These are phyloP conservation scores for Lophiostoma macrostomum DNA, from an alignment of 495 filamentous ascomycete species.

Conservation along the genomic window DNA sequence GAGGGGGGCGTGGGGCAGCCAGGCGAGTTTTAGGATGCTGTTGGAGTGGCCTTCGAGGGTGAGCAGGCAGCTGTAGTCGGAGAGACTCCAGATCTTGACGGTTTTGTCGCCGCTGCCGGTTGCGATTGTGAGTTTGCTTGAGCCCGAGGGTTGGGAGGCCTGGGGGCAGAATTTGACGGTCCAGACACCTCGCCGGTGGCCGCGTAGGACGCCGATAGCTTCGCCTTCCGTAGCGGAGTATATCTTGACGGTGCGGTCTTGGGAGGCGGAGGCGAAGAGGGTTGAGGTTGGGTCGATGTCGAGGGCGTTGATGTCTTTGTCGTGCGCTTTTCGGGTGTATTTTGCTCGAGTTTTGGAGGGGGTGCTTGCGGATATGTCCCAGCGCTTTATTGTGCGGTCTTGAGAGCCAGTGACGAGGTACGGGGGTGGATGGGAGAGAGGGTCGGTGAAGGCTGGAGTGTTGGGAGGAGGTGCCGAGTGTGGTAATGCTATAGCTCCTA, in stretches of 20 bases:
- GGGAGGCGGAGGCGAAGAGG: constrained; percentile 90
- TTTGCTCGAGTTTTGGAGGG: constrained; percentile 41
- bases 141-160: constrained; percentile 65
- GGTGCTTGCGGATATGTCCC: constrained; percentile 63
- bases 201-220: constrained; percentile 80
- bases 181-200: constrained; percentile 94
- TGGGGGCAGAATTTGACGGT: constrained; percentile 82
- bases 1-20: constrained; percentile 64
- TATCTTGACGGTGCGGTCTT: constrained; percentile 95
- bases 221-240: constrained; percentile 89
- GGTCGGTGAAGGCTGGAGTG: constrained; percentile 61
- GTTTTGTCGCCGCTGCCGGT: constrained; percentile 95
- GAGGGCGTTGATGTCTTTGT: constrained; percentile 97
- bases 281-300: constrained; percentile 64
- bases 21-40: constrained; percentile 88
- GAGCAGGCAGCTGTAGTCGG: constrained; percentile 86
- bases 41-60: constrained; percentile 97
- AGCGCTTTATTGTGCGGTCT: constrained; percentile 90
- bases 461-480: constrained; percentile 58
- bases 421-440: constrained; percentile 72
- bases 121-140: constrained; percentile 68
- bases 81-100: constrained; percentile 89
- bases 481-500: constrained; percentile 88
- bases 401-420: constrained; percentile 90
- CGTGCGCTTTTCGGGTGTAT: constrained; percentile 90